Evolutionary conservation across 257 asterid genomes (phyloP).

Genomic region (Fraxinus pennsylvanica): DNA sequence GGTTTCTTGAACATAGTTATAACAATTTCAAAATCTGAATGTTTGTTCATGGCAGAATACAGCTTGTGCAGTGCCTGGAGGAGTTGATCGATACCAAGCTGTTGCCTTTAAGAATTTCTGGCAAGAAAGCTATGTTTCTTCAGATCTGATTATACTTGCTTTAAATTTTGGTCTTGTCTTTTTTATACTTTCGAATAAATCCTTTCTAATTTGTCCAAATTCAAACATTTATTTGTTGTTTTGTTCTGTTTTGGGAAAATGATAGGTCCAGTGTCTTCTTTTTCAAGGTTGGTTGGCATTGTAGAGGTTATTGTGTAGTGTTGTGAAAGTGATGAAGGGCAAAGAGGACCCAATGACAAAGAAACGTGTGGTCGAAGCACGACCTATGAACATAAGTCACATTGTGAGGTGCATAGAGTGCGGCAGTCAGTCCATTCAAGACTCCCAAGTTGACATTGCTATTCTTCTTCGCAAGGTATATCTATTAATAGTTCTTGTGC

Average conservation of each 20-base stretch:
- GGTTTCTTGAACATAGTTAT: background rate
- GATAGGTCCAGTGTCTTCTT: too few relatives aligned
- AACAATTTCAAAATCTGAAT: background rate
- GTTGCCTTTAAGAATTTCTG: constrained; percentile 66
- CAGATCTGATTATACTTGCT: too few relatives aligned
- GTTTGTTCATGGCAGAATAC: constrained; percentile 50
- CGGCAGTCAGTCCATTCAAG: constrained; percentile 44
- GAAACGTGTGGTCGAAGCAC: constrained; percentile 74
- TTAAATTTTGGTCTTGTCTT: too few relatives aligned
- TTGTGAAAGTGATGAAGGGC: constrained; percentile 49
- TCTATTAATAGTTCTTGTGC: background rate
- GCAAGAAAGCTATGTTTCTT: constrained; percentile 63
- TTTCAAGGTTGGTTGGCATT: too few relatives aligned
- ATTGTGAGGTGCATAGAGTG: constrained; percentile 94
- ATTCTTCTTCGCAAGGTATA: constrained; percentile 82
- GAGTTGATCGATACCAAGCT: constrained; percentile 55
- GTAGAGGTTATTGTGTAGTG: too few relatives aligned
- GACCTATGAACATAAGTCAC: constrained; percentile 90
- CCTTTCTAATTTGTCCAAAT: too few relatives aligned
- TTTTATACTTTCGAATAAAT: too few relatives aligned
- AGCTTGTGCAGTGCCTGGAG: constrained; percentile 37
- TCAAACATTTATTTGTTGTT: too few relatives aligned
- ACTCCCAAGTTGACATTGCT: constrained; percentile 82
- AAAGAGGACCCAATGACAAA: constrained; percentile 51
- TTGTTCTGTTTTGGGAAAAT: too few relatives aligned